Conservation (phyloP, 1,284 basidiomycete species). For the Pterulicium gracile region DNA sequence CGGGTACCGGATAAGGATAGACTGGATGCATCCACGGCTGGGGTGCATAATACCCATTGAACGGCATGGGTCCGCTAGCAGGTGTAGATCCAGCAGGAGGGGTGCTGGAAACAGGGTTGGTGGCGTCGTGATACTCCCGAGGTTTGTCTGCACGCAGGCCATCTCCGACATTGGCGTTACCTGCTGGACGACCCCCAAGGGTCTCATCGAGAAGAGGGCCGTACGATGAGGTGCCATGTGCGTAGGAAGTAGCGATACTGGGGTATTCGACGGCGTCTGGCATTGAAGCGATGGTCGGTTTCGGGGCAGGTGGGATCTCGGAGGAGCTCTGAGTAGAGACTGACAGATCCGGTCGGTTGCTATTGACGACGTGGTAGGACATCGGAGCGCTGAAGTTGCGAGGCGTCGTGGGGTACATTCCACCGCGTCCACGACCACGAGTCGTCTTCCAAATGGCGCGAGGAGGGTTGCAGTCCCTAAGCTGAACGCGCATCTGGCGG, state of each 20-base stretch:
- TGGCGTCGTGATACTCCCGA: constrained; percentile 29
- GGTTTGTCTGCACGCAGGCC: constrained; percentile 17
- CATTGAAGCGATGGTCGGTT: constrained; percentile 1
- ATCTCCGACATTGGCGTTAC: background rate
- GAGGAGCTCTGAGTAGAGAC: background rate
- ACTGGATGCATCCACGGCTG: constrained; percentile 46
- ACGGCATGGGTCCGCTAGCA: constrained; percentile 19
- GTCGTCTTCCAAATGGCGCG: constrained; percentile 31
- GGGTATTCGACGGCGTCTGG: background rate
- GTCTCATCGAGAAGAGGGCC: background rate
- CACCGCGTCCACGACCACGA: constrained; percentile 19
- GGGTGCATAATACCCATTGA: constrained; percentile 36
- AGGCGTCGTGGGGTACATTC: background rate
- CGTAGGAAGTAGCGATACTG: constrained; percentile 5
- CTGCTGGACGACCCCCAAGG: background rate
- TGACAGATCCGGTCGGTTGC: background rate
- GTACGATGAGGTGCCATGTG: constrained; percentile 11
- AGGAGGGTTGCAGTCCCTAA: constrained; percentile 46
- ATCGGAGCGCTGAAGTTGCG: background rate
- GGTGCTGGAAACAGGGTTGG: constrained; percentile 16
- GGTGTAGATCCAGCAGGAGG: constrained; percentile 21
- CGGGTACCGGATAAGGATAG: constrained; percentile 35
- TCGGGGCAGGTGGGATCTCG: background rate
- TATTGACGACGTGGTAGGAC: constrained; percentile 3
- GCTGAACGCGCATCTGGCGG: constrained; percentile 60